Base-by-base conservation (phyloP, 164 flowering plant species). In the Buxus sempervirens region DNA sequence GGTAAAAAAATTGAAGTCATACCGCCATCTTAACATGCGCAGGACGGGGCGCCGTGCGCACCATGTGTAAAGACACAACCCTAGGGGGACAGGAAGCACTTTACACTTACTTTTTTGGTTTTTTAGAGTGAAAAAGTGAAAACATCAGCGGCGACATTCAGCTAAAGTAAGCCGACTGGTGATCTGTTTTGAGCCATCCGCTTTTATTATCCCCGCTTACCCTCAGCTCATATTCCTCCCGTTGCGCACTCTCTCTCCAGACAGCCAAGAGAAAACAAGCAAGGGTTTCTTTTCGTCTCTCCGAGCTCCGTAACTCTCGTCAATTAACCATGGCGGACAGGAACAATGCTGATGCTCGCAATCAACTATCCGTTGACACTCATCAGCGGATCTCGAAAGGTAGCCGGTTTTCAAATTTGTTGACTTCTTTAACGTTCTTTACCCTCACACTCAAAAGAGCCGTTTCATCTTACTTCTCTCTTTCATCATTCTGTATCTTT, bases 311-410 rank as follows among this genome's bases (percentile, higher is more conserved):
- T 26, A 60, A 21, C 62, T 65, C 22, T 55, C 64, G 1, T 9
- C 51, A 26, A 67, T 75, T 69, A 58, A 26, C 60, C 70, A 80
- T 80, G 83, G 83, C 81, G 32, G 75, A 67, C 21, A 41, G 62
- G 41, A 73, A 45, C 72, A 75, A 72, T 76, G 77, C 72, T 58
- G 81, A 68, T 28, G 28, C 73, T 49, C 72, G 58, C 63, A 53
- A 27, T 21, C 65, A 58, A 66, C 80, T 84, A 76, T 72, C 89
- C 58, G 63, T 74, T 63, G 48, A 75, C 72, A 58, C 87, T 67
- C 82, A 81, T 26, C 74, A 26, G 55, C 90, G 75, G 77, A 75
- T 83, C 83, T 66, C 86, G 84, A 85, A 81, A 80, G 93, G 91
- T 88, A 65, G 59, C 58, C 56, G 28, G 25, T 60, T 28, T 64